Conservation (phyloP, 2,329 filamentous ascomycete genomes). For the Stemphylium beticola region DNA sequence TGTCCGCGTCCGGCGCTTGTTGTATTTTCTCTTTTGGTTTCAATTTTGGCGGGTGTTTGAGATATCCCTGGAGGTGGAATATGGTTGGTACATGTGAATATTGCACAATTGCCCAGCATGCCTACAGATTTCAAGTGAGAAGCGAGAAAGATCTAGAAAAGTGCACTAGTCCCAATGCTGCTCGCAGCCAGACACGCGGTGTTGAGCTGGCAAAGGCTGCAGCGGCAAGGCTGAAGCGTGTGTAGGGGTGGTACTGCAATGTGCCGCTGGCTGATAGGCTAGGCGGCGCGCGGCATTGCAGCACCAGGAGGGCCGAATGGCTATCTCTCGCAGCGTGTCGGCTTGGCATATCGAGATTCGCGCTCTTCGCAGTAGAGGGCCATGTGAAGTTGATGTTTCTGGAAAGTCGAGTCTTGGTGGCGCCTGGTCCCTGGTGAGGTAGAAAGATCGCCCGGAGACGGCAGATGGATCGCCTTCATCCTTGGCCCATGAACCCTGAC, state of each 20-base stretch:
- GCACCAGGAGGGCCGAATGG: conserved; percentile 15
- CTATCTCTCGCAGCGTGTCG: conserved; percentile 4
- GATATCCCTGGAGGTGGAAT: no score
- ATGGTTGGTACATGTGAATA: no score
- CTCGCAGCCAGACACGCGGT: background rate
- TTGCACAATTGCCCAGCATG: no score
- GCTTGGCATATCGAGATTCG: conserved; percentile 10
- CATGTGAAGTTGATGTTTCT: background rate
- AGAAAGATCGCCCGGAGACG: conserved; percentile 11
- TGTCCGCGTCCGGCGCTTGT: background rate
- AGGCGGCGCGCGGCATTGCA: conserved; percentile 5
- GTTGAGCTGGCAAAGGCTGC: conserved; percentile 14
- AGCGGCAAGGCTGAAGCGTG: conserved; percentile 12
- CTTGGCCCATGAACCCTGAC: conserved; percentile 17
- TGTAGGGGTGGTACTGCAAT: conserved; percentile 13
- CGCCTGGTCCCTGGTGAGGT: conserved; percentile 1
- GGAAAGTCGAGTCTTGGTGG: background rate
- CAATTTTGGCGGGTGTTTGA: no score
- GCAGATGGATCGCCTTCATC: conserved; percentile 16
- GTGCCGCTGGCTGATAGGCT: conserved; percentile 27
- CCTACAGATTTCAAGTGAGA: no score
- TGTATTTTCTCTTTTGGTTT: no score
- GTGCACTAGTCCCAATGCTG: background rate
- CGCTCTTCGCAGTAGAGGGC: background rate
- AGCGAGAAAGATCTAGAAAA: no score